Percentiles rank a stretch among this genome's conserved stretches.
Conservation (phyloP, 2,329 filamentous ascomycete species). For the Trichoderma cornu-damae region DNA sequence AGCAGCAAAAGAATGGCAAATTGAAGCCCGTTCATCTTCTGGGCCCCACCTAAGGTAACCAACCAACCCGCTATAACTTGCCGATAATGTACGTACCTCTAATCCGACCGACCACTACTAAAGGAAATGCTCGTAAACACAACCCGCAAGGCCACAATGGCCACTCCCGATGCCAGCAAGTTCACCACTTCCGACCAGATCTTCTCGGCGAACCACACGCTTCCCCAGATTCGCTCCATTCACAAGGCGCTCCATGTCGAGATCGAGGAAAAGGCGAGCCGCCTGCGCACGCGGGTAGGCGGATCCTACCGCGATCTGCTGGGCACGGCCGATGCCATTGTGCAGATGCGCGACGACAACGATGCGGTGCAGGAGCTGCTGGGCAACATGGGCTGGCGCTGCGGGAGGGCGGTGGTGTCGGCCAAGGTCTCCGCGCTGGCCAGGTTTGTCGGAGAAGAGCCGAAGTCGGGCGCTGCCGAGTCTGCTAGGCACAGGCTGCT, state of each 20-base stretch:
- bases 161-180: slow-evolving; percentile 43
- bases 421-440: slow-evolving; percentile 57
- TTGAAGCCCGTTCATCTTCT: too few relatives aligned
- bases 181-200: slow-evolving; percentile 49
- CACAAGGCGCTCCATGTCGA: slow-evolving; percentile 55
- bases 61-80: too few relatives aligned
- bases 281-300: slow-evolving; percentile 60
- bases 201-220: slow-evolving; percentile 51
- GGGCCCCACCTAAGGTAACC: too few relatives aligned
- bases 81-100: too few relatives aligned
- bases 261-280: slow-evolving; percentile 58
- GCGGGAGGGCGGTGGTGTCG: slow-evolving; percentile 66
- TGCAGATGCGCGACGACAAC: slow-evolving; percentile 79
- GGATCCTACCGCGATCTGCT: slow-evolving; percentile 80
- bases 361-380: slow-evolving; percentile 67
- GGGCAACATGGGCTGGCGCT: slow-evolving; percentile 66
- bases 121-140: too few relatives aligned
- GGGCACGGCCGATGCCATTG: slow-evolving; percentile 88
- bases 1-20: too few relatives aligned
- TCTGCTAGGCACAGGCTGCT: slow-evolving; percentile 47
- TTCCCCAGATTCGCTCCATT: slow-evolving; percentile 59
- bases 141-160: slow-evolving; percentile 31
- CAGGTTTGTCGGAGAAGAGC: slow-evolving; percentile 37
- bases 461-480: slow-evolving; percentile 27
- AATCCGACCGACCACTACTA: too few relatives aligned